Percentiles rank a stretch among this genome's conserved stretches.
Evolutionary conservation across 345 rosid species (phyloP).

Genomic region (Eucalyptus camaldulensis): DNA sequence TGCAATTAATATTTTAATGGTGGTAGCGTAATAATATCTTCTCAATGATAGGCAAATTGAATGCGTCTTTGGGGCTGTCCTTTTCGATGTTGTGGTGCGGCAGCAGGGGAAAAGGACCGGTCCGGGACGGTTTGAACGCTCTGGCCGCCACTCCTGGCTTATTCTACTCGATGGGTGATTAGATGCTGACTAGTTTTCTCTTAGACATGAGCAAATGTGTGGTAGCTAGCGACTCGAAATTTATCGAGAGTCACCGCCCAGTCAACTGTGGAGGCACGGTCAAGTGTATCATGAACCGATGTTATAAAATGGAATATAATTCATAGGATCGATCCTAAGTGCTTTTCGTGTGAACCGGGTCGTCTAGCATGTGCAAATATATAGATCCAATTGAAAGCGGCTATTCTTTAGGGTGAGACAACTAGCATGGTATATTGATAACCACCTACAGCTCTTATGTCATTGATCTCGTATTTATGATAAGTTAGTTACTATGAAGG

Average conservation of each 20-base stretch:
- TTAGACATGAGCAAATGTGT: not conserved
- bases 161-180: not conserved
- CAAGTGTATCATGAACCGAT: not conserved
- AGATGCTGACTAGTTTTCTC: not conserved
- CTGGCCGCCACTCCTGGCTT: not conserved
- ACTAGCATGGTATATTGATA: rapidly evolving
- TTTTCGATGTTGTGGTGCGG: not conserved
- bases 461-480: rapidly evolving
- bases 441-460: rapidly evolving
- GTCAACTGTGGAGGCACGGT: not conserved
- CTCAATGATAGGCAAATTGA: not conserved
- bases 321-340: not conserved
- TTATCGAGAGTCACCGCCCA: not conserved
- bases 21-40: not conserved
- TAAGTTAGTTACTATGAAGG: not conserved
- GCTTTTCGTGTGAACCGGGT: not conserved
- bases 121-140: not conserved
- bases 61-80: not conserved
- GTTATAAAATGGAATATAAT: not conserved
- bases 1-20: not conserved
- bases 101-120: not conserved
- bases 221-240: not conserved
- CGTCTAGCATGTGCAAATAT: not conserved
- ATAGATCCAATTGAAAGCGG: not conserved
- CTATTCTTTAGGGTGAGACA: not conserved